Conservation (phyloP, 352 stramenopile genomes). For the Pythium volutum region DNA sequence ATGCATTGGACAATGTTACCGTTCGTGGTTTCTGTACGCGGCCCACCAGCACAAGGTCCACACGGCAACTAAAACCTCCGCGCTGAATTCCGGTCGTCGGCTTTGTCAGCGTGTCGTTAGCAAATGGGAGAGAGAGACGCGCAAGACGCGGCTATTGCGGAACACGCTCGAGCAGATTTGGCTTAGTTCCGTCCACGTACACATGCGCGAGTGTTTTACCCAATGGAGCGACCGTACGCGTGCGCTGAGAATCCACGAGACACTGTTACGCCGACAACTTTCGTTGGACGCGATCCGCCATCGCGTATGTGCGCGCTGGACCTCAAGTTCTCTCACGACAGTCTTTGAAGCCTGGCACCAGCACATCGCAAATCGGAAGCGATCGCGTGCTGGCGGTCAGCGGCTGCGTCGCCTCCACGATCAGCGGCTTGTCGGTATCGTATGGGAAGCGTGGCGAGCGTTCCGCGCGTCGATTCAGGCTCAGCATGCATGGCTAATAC, state of each 20-base stretch:
- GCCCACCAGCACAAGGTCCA: background rate
- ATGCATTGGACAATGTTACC: background rate
- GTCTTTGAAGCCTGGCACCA: constrained; percentile 10
- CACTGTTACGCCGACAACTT: constrained; percentile 12
- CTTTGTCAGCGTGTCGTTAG: background rate
- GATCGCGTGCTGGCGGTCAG: background rate
- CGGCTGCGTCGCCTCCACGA: constrained; percentile 11
- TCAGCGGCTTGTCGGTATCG: background rate
- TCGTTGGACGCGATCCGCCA: constrained; percentile 34
- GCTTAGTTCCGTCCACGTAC: constrained; percentile 34
- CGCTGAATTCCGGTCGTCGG: background rate
- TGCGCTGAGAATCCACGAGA: constrained; percentile 18
- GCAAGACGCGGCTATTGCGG: constrained; percentile 28
- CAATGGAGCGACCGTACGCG: constrained; percentile 26
- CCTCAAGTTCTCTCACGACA: constrained; percentile 1
- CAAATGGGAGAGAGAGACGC: constrained; percentile 5
- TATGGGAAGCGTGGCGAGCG: constrained; percentile 5
- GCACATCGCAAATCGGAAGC: constrained; percentile 5
- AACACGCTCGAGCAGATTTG: constrained; percentile 36
- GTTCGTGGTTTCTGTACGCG: constrained; percentile 1
- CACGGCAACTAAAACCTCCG: background rate
- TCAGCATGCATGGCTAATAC: constrained; percentile 6
- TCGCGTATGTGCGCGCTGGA: constrained; percentile 32
- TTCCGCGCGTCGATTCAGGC: background rate
- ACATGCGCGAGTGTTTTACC: constrained; percentile 34